phyloP scores from a whole-genome alignment of 805 yeast species.

The Candida verbasci region DNA sequence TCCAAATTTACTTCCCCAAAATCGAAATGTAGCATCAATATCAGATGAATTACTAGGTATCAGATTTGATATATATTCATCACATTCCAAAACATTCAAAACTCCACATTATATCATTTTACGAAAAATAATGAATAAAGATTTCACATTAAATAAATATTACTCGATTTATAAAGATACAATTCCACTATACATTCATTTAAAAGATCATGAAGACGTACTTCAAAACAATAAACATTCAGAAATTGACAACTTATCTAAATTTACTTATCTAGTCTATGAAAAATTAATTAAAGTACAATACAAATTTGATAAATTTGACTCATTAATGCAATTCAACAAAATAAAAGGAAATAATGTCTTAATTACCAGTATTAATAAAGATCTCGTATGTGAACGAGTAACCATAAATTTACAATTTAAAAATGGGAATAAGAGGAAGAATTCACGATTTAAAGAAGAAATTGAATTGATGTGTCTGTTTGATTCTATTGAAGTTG shows the following conservation, averaged over 20 bases:
- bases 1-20: constrained; percentile 13
- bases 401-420: constrained; percentile 9
- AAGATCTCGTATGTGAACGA: constrained; percentile 24
- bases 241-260: constrained; percentile 15
- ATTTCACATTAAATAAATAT: constrained; percentile 2
- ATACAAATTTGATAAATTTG: constrained; percentile 29
- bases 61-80: constrained; percentile 43
- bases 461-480: constrained; percentile 20
- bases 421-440: neutral
- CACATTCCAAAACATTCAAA: constrained; percentile 18
- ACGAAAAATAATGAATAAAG: constrained; percentile 10
- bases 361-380: constrained; percentile 14
- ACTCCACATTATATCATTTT: constrained; percentile 49
- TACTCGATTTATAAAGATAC: constrained; percentile 37
- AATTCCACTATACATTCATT: constrained; percentile 28
- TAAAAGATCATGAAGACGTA: constrained; percentile 13
- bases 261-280: constrained; percentile 21
- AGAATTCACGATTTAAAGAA: constrained; percentile 1
- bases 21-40: too few species aligned
- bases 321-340: constrained; percentile 11
- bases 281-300: constrained; percentile 20
- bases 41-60: constrained; percentile 39
- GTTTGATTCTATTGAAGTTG: constrained; percentile 14
- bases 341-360: neutral
- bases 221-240: constrained; percentile 7